Evolutionary conservation across 1,284 basidiomycete species (phyloP), one percentile per base, ranked within the genome.

Genomic region (Erythrobasidium hasegawianum): DNA sequence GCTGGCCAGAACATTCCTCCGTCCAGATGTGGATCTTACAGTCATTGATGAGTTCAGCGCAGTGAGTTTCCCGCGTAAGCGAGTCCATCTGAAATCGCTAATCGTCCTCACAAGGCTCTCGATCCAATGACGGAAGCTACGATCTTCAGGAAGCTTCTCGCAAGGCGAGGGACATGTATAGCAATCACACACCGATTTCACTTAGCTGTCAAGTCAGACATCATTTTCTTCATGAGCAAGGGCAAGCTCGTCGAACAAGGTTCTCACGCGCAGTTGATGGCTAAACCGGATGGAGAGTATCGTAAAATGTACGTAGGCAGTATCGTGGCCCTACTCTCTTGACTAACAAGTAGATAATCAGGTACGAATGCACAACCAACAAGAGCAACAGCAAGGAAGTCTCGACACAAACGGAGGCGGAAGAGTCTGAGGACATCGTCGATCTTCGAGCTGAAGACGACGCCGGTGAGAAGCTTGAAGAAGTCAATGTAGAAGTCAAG

Each of bases 201-300:
- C 20, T 45, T 65, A 10, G 62, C 62, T n/a, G 55, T 27, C 24
- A 56, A 49, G 10, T 57, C 55, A 38, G 55, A 65, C 24, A 24
- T 39, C 7, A 65, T 65, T 33, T 39, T 65, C 14, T 57, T 65
- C 43, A 40, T 65, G 43, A 18, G 49, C 24, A 47, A 58, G 11
- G 62, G 62, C 16, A 40, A 65, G 27, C 45, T 65, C 7, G 41
- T 57, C 10, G 62, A 65, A 33, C 40, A 57, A 16, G 62, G 62
- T 27, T 27, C 27, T 5, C 62, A 65, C 38, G 50, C 53, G 14
- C 45, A 65, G 2, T 55, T 65, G 1, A 65, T 65, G 62, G 33
- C 55, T 10, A 65, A 52, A 20, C 9, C 50, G 2, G 26, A 53
- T 26, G 62, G 62, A 7, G 55, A 65, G 39, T 65, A 65, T 33